Evolutionary conservation across 345 rosid species (phyloP).

Genomic region (Salix koriyanagi): DNA sequence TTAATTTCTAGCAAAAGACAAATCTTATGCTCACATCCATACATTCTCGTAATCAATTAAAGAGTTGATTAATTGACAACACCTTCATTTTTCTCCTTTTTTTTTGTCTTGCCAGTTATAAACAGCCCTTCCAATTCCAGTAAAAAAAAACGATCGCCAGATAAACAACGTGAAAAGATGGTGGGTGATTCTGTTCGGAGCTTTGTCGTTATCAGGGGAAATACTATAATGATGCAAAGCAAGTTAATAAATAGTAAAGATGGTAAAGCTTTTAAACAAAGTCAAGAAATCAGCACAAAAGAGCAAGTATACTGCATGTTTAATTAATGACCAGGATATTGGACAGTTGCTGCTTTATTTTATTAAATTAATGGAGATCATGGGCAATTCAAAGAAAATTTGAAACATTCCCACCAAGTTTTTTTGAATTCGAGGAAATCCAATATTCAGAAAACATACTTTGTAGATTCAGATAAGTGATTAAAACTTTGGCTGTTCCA

Average conservation of each 20-base stretch:
- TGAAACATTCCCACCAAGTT: constrained; percentile 8
- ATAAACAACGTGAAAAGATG: not conserved
- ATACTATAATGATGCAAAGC: constrained; percentile 16
- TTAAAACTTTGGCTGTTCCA: accelerated
- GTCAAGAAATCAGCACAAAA: constrained; percentile 23
- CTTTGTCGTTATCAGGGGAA: constrained; percentile 21
- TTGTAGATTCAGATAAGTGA: accelerated
- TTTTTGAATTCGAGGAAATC: too few species aligned
- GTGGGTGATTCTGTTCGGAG: not conserved
- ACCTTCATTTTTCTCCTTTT: not conserved
- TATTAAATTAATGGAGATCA: not conserved
- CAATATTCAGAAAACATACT: accelerated
- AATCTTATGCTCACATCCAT: not conserved
- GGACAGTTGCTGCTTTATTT: too few species aligned
- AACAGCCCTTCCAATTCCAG: too few species aligned
- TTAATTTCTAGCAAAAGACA: not conserved
- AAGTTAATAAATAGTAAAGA: constrained; percentile 18
- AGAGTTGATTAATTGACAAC: not conserved
- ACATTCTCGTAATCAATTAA: not conserved
- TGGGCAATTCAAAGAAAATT: not conserved
- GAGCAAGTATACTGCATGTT: not conserved
- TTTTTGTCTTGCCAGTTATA: not conserved
- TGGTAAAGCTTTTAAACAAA: constrained; percentile 14
- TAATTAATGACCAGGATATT: not conserved
- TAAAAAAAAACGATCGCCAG: not conserved